Base-by-base conservation (phyloP, 2,329 filamentous ascomycete species). In the Cryphonectria naterciae region DNA sequence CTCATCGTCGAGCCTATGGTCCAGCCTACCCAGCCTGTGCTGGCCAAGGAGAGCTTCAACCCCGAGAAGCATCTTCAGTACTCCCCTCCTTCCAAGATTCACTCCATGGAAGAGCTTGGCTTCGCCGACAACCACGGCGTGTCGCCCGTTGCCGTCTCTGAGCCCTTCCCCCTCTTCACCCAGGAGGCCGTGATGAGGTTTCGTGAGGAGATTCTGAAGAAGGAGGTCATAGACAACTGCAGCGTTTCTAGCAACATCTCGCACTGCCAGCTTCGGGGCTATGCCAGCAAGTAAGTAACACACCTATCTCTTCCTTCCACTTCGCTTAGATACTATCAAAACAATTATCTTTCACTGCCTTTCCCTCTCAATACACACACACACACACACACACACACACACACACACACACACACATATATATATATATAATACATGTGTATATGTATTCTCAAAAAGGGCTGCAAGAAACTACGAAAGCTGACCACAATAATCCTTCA, bases 151-250 rank as follows among this genome's bases (percentile, higher is more conserved):
- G 90, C 89, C 17, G 89, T 91, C 67, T 90, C 89, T 0, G 87
- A 91, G 70, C 89, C 89, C 0, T 92, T 92, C 77, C 83, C 83
- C 4, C 83, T 92, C 35, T 92, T 92, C 79, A 87, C 87, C 15
- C 76, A 83, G 43, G 88, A 90, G 63, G 89, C 89, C 1, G 83
- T 92, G 66, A 79, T 86, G 75, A 84, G 86, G 67, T 91, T 92
- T 85, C 84, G 90, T 68, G 80, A 80, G 3, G 90, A 92, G 77
- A 84, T 91, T n/a, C 81, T 91, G 54, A 85, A 84, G 63, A 82
- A 86, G 0, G 83, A 86, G 52, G 87, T 91, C 4, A 83, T 86
- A 74, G 79, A 84, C 11, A 86, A 89, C 58, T 89, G 85, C 78
- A 83, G 83, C 65, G 91, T 85, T 77, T 85, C 85, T 8, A 73